Evolutionary conservation across 2,329 filamentous ascomycete genomes (phyloP).

Genomic region (Sporothrix inflata): DNA sequence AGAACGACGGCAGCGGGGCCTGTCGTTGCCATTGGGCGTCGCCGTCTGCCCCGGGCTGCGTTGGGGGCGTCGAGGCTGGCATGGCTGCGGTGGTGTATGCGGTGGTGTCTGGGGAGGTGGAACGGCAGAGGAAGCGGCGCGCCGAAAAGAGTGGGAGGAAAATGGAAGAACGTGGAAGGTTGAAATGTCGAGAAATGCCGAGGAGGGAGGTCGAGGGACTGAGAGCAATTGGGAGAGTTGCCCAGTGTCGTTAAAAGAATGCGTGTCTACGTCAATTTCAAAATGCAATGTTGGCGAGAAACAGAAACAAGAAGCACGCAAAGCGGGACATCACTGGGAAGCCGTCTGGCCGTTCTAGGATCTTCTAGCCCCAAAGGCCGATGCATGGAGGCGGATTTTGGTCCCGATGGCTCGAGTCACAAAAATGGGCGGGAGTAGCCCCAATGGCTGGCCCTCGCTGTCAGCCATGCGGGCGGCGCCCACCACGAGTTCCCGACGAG

Average conservation of each 20-base stretch:
- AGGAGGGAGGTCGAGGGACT: not conserved
- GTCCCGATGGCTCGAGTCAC: not conserved
- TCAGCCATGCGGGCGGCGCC: not conserved
- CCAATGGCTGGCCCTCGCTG: not conserved
- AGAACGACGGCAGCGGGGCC: constrained; percentile 32
- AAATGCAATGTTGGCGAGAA: too few species aligned
- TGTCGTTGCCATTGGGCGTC: not conserved
- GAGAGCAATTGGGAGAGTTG: too few species aligned
- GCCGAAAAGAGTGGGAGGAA: not conserved
- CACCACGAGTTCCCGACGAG: not conserved
- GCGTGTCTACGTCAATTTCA: not conserved
- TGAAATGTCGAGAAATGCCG: not conserved
- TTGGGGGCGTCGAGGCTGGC: constrained; percentile 16
- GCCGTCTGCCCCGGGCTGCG: not conserved
- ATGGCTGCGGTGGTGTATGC: not conserved
- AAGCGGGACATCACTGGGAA: not conserved
- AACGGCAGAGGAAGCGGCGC: not conserved
- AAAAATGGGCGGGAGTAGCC: not conserved
- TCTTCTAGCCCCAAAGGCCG: constrained; percentile 16
- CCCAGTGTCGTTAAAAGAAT: not conserved
- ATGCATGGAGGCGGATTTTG: constrained; percentile 8
- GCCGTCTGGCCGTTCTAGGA: constrained; percentile 9
- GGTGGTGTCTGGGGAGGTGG: too few species aligned
- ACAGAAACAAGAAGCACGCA: not conserved
- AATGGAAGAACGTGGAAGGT: constrained; percentile 2